Conservation (phyloP, 257 asterid genomes). For the Cynanchum wilfordii region DNA sequence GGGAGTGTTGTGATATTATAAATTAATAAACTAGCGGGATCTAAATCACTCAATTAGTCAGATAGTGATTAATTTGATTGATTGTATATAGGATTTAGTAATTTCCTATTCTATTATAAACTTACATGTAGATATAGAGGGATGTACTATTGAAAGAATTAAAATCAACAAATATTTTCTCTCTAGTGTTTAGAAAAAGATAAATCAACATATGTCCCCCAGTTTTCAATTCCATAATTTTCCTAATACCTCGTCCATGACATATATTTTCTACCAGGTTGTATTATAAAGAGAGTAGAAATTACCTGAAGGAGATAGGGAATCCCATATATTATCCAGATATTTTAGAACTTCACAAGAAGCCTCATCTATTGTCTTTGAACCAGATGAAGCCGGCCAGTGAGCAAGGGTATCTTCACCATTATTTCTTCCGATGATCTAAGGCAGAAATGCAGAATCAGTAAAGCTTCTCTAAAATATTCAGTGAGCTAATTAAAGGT, state of each 20-base stretch:
- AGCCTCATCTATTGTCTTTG: constrained; percentile 82
- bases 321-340: constrained; percentile 64
- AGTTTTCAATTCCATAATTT: neutral
- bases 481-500: neutral
- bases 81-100: no score
- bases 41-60: no score
- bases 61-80: no score
- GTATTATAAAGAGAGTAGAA: constrained; percentile 1
- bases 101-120: no score
- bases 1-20: no score
- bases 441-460: constrained; percentile 14
- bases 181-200: neutral
- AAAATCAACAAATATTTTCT: no score
- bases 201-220: neutral
- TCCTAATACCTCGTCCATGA: neutral
- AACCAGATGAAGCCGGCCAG: constrained; percentile 79
- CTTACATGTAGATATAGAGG: no score
- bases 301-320: constrained; percentile 78
- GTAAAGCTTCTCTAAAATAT: neutral
- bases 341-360: constrained; percentile 71
- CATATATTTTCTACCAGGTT: neutral
- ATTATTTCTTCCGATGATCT: constrained; percentile 72
- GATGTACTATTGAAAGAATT: no score
- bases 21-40: no score
- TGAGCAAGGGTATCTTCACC: constrained; percentile 96